These are phyloP conservation scores for Notholithocarpus densiflorus DNA, from an alignment of 306 rosid genomes.

Conservation along the genomic window DNA sequence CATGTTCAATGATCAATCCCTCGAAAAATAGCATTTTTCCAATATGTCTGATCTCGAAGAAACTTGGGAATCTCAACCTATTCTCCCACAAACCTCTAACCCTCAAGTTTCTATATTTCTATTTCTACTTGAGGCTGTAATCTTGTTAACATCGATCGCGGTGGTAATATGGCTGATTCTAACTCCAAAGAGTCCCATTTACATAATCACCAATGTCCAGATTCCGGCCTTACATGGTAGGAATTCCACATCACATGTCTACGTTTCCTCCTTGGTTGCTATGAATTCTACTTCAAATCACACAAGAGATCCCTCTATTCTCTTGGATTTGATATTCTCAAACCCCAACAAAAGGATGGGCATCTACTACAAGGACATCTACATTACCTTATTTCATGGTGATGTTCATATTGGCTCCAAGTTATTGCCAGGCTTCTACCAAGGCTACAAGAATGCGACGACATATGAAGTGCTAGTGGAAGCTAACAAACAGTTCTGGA, in stretches of 20 bases:
- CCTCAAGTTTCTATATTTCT: background rate
- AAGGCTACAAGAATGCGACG: background rate
- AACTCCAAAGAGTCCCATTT: conserved; percentile 11
- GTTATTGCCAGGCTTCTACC: conserved; percentile 2
- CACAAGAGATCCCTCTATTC: background rate
- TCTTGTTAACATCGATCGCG: background rate
- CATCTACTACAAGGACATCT: background rate
- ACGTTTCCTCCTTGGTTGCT: background rate
- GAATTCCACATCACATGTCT: conserved; percentile 2
- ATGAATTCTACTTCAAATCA: background rate
- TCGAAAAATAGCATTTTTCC: background rate
- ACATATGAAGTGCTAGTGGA: background rate
- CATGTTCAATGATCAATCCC: background rate
- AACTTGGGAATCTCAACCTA: background rate
- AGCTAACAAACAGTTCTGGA: background rate
- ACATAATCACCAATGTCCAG: background rate
- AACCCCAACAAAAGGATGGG: conserved; percentile 19
- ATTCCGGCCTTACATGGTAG: background rate
- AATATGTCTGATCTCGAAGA: background rate
- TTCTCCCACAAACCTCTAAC: background rate
- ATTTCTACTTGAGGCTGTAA: background rate
- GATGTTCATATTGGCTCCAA: background rate
- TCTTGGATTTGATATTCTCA: background rate
- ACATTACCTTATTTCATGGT: background rate
- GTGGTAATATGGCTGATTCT: background rate